These are phyloP conservation scores for Funneliformis caledonium DNA, from an alignment of 371 early-diverging fungal genomes.

Conservation along the genomic window DNA sequence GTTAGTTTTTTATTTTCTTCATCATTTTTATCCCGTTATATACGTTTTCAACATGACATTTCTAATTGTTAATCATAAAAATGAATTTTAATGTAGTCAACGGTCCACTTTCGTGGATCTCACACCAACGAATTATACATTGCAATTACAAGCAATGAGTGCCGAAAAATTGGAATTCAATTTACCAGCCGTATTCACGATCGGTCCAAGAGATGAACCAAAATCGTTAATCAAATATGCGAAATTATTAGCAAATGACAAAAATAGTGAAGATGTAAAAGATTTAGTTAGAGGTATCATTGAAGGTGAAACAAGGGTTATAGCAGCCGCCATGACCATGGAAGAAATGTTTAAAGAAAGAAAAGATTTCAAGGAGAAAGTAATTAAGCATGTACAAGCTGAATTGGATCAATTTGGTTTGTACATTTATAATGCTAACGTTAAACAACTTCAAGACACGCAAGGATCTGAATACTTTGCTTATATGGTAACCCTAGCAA, in stretches of 20 bases:
- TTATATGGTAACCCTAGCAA: constrained; percentile 47
- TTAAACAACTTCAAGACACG: constrained; percentile 55
- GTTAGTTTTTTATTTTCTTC: constrained; percentile 15
- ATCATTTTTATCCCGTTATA: constrained; percentile 42
- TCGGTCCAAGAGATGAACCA: constrained; percentile 52
- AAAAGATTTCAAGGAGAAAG: constrained; percentile 44
- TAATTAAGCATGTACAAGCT: constrained; percentile 52
- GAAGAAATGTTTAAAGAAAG: constrained; percentile 60
- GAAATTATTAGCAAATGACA: constrained; percentile 44
- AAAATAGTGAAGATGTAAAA: constrained; percentile 41
- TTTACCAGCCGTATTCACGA: constrained; percentile 60
- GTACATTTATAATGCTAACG: constrained; percentile 58
- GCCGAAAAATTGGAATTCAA: constrained; percentile 58
- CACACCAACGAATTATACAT: constrained; percentile 55
- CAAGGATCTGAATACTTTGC: constrained; percentile 57
- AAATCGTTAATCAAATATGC: constrained; percentile 51
- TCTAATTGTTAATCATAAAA: no score
- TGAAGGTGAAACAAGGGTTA: constrained; percentile 62
- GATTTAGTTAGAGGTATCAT: constrained; percentile 59
- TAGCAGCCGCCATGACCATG: constrained; percentile 57
- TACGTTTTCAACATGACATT: neutral
- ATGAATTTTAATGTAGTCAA: neutral
- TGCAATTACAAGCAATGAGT: constrained; percentile 56
- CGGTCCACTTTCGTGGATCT: constrained; percentile 45
- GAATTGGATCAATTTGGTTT: constrained; percentile 61